Base-by-base conservation (phyloP, 805 yeast species). In the Blastobotrys parvus region DNA sequence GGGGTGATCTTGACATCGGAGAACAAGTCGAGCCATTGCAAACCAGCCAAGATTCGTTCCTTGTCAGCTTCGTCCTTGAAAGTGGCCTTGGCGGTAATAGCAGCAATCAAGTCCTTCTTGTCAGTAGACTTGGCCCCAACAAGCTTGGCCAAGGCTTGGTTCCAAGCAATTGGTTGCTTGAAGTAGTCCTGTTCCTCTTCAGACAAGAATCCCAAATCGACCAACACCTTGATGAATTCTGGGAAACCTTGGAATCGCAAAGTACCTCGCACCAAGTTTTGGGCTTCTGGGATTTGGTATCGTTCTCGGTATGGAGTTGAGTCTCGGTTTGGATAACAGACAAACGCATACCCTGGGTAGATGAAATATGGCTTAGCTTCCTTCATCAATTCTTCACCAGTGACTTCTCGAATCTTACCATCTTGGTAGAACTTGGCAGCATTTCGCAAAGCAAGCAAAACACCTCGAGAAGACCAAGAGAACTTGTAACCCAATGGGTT, bases 381-480 rank as follows among this genome's bases (percentile, higher is more conserved):
- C 54, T 83, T 82, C 98, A 92, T 92, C 65, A 92, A 76, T 55
- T 87, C 96, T 66, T 85, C 92, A 39, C 95, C 87, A 45, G 76
- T 72, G 59, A 92, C 80, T 38, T 78, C 75, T 47, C 74, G 95
- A 53, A 86, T 67, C 61, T 86, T 65, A 60, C 96, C 97, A 60
- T 87, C 81, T 68, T 82, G 70, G 77, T 81, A 90, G 73, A 79
- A 90, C 57, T 78, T 79, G 51, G 97, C 98, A 49, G 82, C 70
- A 73, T 92, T 94, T 75, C 95, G 82, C 62, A 92, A 76, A 16
- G 98, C 98, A 59, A 92, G 76, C 61, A 92, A 70, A 34, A 92
- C 97, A 69, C 98, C 98, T 69, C 98, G 81, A 30, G 97, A 89
- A 25, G 97, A 87, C 98, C 98, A 92, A 35, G 97, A 89, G 70